A percentile compares a stretch with the other conserved stretches of the same genome.
These are phyloP conservation scores for Aegilops bicornis DNA, from an alignment of 176 grass and related monocot genomes.

Conservation along the genomic window DNA sequence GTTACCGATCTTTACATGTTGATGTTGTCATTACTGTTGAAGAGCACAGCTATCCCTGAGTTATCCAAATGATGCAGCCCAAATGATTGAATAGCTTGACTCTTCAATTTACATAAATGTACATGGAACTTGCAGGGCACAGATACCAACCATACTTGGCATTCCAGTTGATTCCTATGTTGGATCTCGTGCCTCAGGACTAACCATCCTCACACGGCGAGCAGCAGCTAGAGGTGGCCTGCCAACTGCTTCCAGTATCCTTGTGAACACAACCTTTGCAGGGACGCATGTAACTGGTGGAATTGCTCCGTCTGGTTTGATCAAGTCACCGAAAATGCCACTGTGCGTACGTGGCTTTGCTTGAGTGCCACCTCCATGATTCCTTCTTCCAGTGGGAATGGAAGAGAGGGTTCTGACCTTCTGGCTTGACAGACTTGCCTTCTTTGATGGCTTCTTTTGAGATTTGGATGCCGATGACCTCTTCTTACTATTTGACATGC, in stretches of 20 bases:
- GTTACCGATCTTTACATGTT: slow-evolving; percentile 43
- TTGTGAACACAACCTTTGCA: slow-evolving; percentile 88
- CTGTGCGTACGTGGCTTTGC: slow-evolving; percentile 42
- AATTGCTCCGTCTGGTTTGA: slow-evolving; percentile 58
- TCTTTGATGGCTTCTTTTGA: slow-evolving; percentile 77
- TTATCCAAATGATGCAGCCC: slow-evolving; percentile 43
- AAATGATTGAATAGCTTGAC: slow-evolving; percentile 47
- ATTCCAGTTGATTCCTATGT: slow-evolving; percentile 34
- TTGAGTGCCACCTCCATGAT: slow-evolving; percentile 32
- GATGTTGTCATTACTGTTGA: slow-evolving; percentile 33
- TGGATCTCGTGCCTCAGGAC: slow-evolving; percentile 49
- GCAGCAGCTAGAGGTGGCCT: slow-evolving; percentile 48
- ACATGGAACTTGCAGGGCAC: slow-evolving; percentile 35
- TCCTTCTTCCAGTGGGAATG: slow-evolving; percentile 55
- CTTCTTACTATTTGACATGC: slow-evolving; percentile 18
- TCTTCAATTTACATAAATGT: slow-evolving; percentile 59
- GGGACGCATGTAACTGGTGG: slow-evolving; percentile 90
- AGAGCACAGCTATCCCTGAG: slow-evolving; percentile 32
- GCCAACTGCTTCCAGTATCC: slow-evolving; percentile 92
- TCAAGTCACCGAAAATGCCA: slow-evolving; percentile 65
- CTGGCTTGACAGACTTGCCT: slow-evolving; percentile 54
- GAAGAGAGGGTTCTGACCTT: slow-evolving; percentile 70
- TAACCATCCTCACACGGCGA: slow-evolving; percentile 64
- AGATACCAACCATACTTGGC: slow-evolving; percentile 14
- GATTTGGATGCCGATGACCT: slow-evolving; percentile 41